Conservation (phyloP, 2,329 filamentous ascomycete genomes). For the Coniosporium tulheliwenetii region DNA sequence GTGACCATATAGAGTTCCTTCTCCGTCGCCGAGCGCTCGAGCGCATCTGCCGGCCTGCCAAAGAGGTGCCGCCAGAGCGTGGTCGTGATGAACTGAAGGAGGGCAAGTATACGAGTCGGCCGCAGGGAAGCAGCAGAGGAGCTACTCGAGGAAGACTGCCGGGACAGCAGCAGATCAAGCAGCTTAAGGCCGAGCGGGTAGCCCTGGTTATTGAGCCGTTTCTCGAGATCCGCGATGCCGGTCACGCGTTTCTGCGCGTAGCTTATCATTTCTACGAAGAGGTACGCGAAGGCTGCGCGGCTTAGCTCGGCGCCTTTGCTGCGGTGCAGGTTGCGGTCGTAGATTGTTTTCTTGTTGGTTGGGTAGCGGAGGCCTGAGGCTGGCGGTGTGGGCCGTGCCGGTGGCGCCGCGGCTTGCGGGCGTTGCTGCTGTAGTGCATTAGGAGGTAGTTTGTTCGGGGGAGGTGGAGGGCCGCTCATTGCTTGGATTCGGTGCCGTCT, state of each 20-base stretch:
- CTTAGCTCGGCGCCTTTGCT: slow-evolving; percentile 78
- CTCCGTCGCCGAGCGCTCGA: slow-evolving; percentile 76
- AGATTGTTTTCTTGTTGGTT: slow-evolving; percentile 91
- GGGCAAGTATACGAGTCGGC: slow-evolving; percentile 73
- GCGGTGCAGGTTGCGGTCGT: slow-evolving; percentile 87
- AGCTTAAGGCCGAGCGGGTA: slow-evolving; percentile 88
- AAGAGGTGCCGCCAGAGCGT: slow-evolving; percentile 89
- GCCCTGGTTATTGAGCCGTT: slow-evolving; percentile 80
- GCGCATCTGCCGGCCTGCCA: slow-evolving; percentile 72
- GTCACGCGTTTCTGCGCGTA: slow-evolving; percentile 86
- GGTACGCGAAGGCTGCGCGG: slow-evolving; percentile 84
- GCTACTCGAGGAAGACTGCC: slow-evolving; percentile 49
- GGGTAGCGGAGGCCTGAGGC: slow-evolving; percentile 61
- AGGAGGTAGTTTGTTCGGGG: too few relatives aligned
- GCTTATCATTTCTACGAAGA: slow-evolving; percentile 92
- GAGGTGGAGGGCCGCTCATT: too few relatives aligned
- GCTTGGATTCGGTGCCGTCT: too few relatives aligned
- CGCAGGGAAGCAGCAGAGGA: slow-evolving; percentile 39
- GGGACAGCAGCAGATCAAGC: slow-evolving; percentile 86
- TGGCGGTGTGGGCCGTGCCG: background rate
- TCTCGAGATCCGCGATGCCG: slow-evolving; percentile 86
- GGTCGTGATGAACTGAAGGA: slow-evolving; percentile 91
- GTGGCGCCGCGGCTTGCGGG: too few relatives aligned
- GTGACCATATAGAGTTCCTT: slow-evolving; percentile 98
- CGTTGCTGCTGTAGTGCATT: too few relatives aligned